Evolutionary conservation across 208 protist genomes (phyloP).

Genomic region (Ichthyophonus hoferi): DNA sequence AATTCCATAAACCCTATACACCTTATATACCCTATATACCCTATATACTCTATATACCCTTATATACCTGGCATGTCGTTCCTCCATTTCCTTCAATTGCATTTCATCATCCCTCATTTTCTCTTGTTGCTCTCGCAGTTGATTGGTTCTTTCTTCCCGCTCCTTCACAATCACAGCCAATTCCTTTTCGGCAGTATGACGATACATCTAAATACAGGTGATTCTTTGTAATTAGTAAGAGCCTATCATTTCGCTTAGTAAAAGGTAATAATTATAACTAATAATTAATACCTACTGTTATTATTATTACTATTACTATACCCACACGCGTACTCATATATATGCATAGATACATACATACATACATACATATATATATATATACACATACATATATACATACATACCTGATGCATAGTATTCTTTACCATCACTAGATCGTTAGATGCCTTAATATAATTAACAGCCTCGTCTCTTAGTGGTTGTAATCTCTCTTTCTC

Average conservation of each 20-base stretch:
- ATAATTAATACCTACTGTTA: too few relatives aligned
- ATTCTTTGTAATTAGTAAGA: too few relatives aligned
- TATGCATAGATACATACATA: not conserved
- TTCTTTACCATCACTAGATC: not conserved
- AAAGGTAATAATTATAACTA: too few relatives aligned
- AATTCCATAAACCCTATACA: too few relatives aligned
- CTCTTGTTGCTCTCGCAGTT: constrained; percentile 53
- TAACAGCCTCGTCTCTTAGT: constrained; percentile 43
- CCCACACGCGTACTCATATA: not conserved
- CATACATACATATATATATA: not conserved
- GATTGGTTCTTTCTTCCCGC: constrained; percentile 15
- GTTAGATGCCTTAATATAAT: not conserved
- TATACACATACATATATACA: not conserved
- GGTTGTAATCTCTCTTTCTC: constrained; percentile 75
- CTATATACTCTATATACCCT: too few relatives aligned
- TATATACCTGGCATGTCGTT: not conserved
- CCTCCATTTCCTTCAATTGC: constrained; percentile 52
- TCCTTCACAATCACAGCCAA: constrained; percentile 68
- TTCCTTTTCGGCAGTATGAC: constrained; percentile 69
- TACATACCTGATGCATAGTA: not conserved
- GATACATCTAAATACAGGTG: not conserved
- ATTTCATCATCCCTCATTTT: not conserved
- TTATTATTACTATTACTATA: not conserved
- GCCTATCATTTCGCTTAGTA: too few relatives aligned
- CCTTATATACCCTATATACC: too few relatives aligned